phyloP scores from a whole-genome alignment of 1,284 basidiomycete species.

The Cutaneotrichosporon sp. region DNA sequence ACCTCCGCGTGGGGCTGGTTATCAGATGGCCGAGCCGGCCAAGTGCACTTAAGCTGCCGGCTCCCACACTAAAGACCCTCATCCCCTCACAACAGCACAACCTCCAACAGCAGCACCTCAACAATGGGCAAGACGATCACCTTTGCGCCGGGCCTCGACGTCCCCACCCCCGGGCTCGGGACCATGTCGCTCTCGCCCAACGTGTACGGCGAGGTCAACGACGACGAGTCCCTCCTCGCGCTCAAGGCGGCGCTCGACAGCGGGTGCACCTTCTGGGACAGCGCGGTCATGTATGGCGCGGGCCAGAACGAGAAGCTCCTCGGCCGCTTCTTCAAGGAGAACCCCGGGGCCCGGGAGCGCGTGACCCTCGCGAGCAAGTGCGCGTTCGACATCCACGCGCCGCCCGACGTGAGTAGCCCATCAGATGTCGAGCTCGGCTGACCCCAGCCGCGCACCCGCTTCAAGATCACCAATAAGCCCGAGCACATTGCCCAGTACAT shows the following conservation, averaged over 20 bases:
- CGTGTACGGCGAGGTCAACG: slow-evolving; percentile 30
- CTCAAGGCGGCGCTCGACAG: slow-evolving; percentile 40
- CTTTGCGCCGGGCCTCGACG: slow-evolving; percentile 33
- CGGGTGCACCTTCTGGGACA: slow-evolving; percentile 50
- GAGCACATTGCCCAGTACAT: slow-evolving; percentile 48
- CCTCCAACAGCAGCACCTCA: too few relatives aligned
- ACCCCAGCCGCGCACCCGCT: background rate
- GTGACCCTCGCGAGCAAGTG: slow-evolving; percentile 55
- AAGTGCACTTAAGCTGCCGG: too few relatives aligned
- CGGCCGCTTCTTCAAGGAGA: slow-evolving; percentile 46
- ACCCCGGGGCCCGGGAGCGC: slow-evolving; percentile 40
- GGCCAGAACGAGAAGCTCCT: slow-evolving; percentile 53
- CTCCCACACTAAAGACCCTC: background rate
- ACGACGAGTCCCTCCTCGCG: slow-evolving; percentile 28
- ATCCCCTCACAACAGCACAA: too few relatives aligned
- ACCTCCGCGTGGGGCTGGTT: too few relatives aligned
- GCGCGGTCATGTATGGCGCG: slow-evolving; percentile 39
- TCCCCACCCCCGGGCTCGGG: slow-evolving; percentile 41
- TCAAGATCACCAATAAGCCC: slow-evolving; percentile 31
- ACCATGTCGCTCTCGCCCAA: slow-evolving; percentile 22
- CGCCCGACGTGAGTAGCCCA: background rate
- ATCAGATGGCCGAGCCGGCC: too few relatives aligned
- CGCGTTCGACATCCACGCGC: slow-evolving; percentile 29
- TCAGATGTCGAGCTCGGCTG: too few relatives aligned
- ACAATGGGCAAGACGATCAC: slow-evolving; percentile 24